Evolutionary conservation across 331 rosid species (phyloP), one percentile per base, ranked within the genome.

Genomic region (Malus hybrid): DNA sequence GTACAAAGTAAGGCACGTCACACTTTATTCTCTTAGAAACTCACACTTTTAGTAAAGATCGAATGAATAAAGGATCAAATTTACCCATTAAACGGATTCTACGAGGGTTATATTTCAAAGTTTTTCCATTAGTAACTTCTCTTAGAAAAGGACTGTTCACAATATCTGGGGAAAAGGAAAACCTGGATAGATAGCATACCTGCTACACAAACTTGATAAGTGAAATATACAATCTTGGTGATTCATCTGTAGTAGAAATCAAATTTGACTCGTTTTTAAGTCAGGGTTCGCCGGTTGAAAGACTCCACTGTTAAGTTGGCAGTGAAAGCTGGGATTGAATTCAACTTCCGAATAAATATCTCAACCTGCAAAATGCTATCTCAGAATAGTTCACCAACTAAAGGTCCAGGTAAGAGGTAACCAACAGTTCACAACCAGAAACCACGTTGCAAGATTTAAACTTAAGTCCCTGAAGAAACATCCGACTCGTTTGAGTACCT

Each of bases 291-390:
- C 83, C 86, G 76, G 68, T 93, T 93, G 90, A 93, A 93, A 53
- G 98, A 91, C 82, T 93, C 98, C 88, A 93, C 96, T 6, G 98
- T 93, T 82, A 91, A 70, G 92, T 93, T 93, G 75, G 98, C 97
- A 74, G 98, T 93, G 88, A 93, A 93, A 76, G 98, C 98, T 74
- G 98, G 98, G 75, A 93, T 89, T 55, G 98, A 93, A 82, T 87
- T 91, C 91, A 93, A 72, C 89, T 89, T 93, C 84, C 90, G 81
- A 63, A 93, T 72, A 77, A 91, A 93, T 82, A 93, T 89, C 86
- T 93, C 97, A 72, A 88, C 94, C 98, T 93, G 94, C 74, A 81
- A 73, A 73, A 77, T 78, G 76, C 42, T 36, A 16, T 46, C 73
- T 36, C 29, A 64, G 36, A 68, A 42, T 58, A 61, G 76, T 55